phyloP scores from a whole-genome alignment of 805 yeast genomes.

The Lachancea mirantina region DNA sequence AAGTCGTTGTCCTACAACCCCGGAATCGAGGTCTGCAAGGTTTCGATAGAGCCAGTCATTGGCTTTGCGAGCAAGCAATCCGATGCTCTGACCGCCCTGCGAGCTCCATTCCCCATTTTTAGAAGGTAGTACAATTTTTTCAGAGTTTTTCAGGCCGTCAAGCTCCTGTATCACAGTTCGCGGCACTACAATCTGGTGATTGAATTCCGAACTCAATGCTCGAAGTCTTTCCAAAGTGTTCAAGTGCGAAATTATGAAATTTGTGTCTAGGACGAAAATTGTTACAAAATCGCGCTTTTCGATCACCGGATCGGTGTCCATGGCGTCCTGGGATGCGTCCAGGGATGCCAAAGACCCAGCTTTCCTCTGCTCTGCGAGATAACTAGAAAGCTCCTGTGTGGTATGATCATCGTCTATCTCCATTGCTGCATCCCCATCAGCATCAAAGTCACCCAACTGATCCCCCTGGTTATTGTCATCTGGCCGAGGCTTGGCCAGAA shows the following conservation, averaged over 20 bases:
- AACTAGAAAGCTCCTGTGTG: slow-evolving; percentile 38
- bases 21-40: slow-evolving; percentile 44
- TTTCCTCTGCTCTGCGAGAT: slow-evolving; percentile 27
- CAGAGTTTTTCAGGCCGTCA: slow-evolving; percentile 67
- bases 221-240: slow-evolving; percentile 48
- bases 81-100: slow-evolving; percentile 31
- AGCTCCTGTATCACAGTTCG: slow-evolving; percentile 62
- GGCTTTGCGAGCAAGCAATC: slow-evolving; percentile 60
- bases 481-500: slow-evolving; percentile 1
- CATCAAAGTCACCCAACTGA: slow-evolving; percentile 2
- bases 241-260: slow-evolving; percentile 68
- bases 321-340: slow-evolving; percentile 3
- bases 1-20: slow-evolving; percentile 58
- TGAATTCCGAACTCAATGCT: slow-evolving; percentile 33
- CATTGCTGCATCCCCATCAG: slow-evolving; percentile 39
- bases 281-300: slow-evolving; percentile 16
- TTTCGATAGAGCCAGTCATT: slow-evolving; percentile 67
- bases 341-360: background rate
- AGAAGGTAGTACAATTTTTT: slow-evolving; percentile 5
- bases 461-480: slow-evolving; percentile 8
- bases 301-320: slow-evolving; percentile 4
- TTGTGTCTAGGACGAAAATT: slow-evolving; percentile 70
- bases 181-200: slow-evolving; percentile 59
- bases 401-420: slow-evolving; percentile 42
- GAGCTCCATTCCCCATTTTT: background rate